A percentile compares a stretch with the other conserved stretches of the same genome.
Evolutionary conservation across 2,329 filamentous ascomycete species (phyloP).

Genomic region (Pezicula neosporulosa): DNA sequence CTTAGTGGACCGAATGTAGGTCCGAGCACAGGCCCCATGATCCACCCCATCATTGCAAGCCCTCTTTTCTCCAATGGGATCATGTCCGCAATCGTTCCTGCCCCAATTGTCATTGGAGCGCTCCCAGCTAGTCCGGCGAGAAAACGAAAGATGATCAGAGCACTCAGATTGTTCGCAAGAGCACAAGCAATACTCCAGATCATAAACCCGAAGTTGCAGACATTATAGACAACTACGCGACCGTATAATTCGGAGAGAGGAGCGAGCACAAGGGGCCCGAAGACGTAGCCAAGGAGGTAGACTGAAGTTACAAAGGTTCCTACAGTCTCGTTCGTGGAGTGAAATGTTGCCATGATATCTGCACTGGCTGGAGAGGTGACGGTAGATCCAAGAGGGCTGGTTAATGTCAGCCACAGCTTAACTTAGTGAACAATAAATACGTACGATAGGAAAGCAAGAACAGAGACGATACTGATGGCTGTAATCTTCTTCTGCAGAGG

Average conservation of each 20-base stretch:
- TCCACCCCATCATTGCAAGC: constrained; percentile 39
- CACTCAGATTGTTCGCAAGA: constrained; percentile 39
- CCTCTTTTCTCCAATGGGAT: constrained; percentile 44
- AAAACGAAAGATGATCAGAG: constrained; percentile 55
- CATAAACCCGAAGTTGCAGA: constrained; percentile 44
- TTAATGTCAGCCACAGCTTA: not conserved
- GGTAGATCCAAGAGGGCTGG: constrained; percentile 27
- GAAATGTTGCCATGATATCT: constrained; percentile 40
- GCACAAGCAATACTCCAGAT: constrained; percentile 46
- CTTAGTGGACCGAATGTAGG: constrained; percentile 28
- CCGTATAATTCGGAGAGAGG: constrained; percentile 58
- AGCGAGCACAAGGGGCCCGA: constrained; percentile 4
- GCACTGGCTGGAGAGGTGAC: constrained; percentile 46
- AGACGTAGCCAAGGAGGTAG: constrained; percentile 2
- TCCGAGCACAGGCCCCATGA: constrained; percentile 27
- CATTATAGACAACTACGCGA: constrained; percentile 45
- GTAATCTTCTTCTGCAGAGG: not conserved
- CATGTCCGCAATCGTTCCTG: constrained; percentile 50
- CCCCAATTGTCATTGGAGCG: constrained; percentile 48
- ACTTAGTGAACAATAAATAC: not conserved
- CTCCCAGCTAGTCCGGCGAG: constrained; percentile 54
- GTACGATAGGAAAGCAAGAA: not conserved
- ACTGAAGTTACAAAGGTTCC: constrained; percentile 57
- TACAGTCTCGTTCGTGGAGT: constrained; percentile 36
- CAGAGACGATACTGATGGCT: not conserved